Evolutionary conservation across 2,329 filamentous ascomycete species (phyloP).

Genomic region (Alternaria ventricosa): DNA sequence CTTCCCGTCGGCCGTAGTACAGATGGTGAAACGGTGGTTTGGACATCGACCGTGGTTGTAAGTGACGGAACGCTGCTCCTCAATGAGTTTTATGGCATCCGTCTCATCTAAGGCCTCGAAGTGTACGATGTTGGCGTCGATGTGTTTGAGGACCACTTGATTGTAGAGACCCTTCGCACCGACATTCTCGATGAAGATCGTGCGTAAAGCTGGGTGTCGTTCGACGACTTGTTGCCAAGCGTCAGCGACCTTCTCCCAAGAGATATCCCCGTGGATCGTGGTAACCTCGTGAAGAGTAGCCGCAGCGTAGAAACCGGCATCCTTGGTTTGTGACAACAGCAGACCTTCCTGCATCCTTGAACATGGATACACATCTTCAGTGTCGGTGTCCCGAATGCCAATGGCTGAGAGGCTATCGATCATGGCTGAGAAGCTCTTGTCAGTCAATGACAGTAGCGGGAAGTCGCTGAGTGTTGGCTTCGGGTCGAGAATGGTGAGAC

Average conservation of each 20-base stretch:
- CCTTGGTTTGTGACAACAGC: constrained; percentile 39
- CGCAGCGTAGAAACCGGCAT: constrained; percentile 41
- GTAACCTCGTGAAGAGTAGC: constrained; percentile 40
- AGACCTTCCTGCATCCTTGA: constrained; percentile 45
- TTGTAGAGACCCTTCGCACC: constrained; percentile 40
- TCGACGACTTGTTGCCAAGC: constrained; percentile 39
- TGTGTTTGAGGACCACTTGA: constrained; percentile 39
- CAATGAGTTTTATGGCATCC: constrained; percentile 29
- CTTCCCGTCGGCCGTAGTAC: constrained; percentile 26
- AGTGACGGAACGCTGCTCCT: constrained; percentile 28
- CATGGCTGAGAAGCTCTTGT: constrained; percentile 51
- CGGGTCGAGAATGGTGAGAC: constrained; percentile 30
- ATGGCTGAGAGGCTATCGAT: constrained; percentile 48
- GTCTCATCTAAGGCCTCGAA: constrained; percentile 26
- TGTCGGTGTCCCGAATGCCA: constrained; percentile 43
- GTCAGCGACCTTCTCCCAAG: constrained; percentile 24
- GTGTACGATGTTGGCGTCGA: constrained; percentile 33
- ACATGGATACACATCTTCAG: constrained; percentile 51
- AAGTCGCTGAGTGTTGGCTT: constrained; percentile 54
- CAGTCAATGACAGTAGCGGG: constrained; percentile 54
- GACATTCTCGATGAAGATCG: constrained; percentile 42
- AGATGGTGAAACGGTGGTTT: constrained; percentile 44
- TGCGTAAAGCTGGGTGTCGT: constrained; percentile 40
- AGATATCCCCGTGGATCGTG: constrained; percentile 11
- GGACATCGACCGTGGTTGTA: constrained; percentile 34